These are phyloP conservation scores for Rhexocercosporidium sp. DNA, from an alignment of 2,329 filamentous ascomycete genomes.

Conservation along the genomic window DNA sequence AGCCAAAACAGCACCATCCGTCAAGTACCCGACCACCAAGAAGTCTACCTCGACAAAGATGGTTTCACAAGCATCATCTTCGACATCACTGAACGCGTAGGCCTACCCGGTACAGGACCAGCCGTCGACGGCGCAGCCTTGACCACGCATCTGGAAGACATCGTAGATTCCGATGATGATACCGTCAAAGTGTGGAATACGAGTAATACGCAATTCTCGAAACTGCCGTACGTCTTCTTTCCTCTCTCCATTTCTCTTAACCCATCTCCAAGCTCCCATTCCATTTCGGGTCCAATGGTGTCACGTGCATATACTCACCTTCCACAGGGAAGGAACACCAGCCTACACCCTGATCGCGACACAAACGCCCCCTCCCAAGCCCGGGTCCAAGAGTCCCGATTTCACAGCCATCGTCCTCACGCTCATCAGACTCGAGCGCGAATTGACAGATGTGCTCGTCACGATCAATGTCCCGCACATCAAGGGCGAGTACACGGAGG, in stretches of 20 bases:
- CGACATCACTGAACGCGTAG: conserved; percentile 86
- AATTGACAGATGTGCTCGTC: conserved; percentile 81
- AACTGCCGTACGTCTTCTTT: conserved; percentile 47
- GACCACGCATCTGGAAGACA: conserved; percentile 71
- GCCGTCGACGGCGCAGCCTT: conserved; percentile 73
- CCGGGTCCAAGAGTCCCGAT: conserved; percentile 47
- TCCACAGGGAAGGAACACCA: conserved; percentile 55
- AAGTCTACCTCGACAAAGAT: conserved; percentile 84
- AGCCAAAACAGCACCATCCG: conserved; percentile 64
- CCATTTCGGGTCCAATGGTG: background rate
- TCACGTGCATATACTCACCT: conserved; percentile 27
- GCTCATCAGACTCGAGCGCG: conserved; percentile 74
- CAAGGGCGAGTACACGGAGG: conserved; percentile 73
- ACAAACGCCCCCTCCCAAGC: conserved; percentile 51
- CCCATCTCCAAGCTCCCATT: background rate
- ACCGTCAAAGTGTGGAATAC: conserved; percentile 70
- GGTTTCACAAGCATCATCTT: conserved; percentile 89
- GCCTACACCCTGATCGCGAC: conserved; percentile 75
- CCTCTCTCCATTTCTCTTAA: background rate
- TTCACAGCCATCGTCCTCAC: conserved; percentile 80
- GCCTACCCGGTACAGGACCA: conserved; percentile 55
- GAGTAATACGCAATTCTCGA: conserved; percentile 62
- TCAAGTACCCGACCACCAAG: conserved; percentile 85
- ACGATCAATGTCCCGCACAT: conserved; percentile 89
- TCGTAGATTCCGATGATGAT: conserved; percentile 68